Conservation (phyloP, 2,329 filamentous ascomycete genomes). For the Aspergillus sp. region DNA sequence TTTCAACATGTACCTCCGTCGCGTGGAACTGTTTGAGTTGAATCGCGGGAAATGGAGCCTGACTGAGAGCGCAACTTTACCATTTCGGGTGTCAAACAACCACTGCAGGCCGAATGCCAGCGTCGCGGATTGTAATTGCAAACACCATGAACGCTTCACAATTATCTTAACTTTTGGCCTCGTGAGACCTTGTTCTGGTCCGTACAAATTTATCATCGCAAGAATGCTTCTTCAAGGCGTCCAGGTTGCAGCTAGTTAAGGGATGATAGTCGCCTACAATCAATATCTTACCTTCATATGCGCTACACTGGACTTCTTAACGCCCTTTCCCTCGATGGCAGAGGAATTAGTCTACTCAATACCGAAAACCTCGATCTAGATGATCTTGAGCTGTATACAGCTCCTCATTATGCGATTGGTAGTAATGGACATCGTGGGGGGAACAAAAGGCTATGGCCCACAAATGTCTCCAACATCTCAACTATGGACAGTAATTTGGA, state of each 20-base stretch:
- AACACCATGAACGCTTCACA: background rate
- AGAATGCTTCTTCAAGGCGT: no score
- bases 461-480: background rate
- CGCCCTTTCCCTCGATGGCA: background rate
- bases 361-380: background rate
- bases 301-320: background rate
- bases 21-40: background rate
- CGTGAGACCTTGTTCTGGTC: background rate
- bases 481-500: background rate
- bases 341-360: background rate
- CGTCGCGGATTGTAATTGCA: background rate
- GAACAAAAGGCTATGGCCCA: background rate
- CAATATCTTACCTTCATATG: background rate
- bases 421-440: background rate
- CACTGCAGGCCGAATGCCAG: background rate
- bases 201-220: background rate
- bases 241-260: no score
- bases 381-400: background rate
- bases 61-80: background rate
- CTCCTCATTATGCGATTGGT: background rate
- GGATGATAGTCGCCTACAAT: no score
- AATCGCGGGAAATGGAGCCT: slow-evolving; percentile 2
- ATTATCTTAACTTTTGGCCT: background rate
- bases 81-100: background rate
- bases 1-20: background rate